Base-by-base conservation (phyloP, 805 yeast genomes). In the Tetrapisispora pingtungensis region DNA sequence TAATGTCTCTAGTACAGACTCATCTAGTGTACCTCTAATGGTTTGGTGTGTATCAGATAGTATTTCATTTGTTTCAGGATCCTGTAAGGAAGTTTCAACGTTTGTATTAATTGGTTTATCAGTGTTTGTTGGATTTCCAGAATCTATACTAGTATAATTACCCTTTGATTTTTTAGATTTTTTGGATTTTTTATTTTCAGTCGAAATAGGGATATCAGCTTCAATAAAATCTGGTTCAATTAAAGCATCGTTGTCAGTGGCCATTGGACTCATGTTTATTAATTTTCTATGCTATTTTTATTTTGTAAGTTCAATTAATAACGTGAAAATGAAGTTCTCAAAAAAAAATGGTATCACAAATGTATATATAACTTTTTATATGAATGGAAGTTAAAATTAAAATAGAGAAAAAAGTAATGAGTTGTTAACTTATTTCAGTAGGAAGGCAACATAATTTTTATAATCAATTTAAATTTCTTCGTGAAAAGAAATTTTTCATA, bases 401-500 rank as follows among this genome's bases (percentile, higher is more conserved):
- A 37, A 37, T 36, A 43, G 45, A 46, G 14, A 41, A 22, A 49
- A 41, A 42, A 32, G 10, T n/a, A 32, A 8, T 32, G 10, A n/a
- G 34, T 22, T 22, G 39, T 36, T 36, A 36, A 24, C 15, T 40
- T 40, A 40, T 22, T 32, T 63, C 68, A 64, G 68, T 61, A 63
- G 68, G 68, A 64, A 64, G 66, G 68, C 68, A 64, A 63, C 68
- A 62, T 58, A 55, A 51, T 61, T 56, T 61, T 64, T 60, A 53
- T 61, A 62, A 62, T 61, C 65, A 53, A 50, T 53, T 37, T 47
- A 45, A 47, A 46, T 42, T 45, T 33, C 52, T 27, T 13, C n/a
- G 17, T 30, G 13, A 19, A 10, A 20, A 24, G 48, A 49, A 49
- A 53, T 56, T 50, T 44, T 45, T 63, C 68, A 64, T 66, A 64